Percentiles rank a stretch among this genome's conserved stretches.
These are phyloP conservation scores for Corymbia maculata DNA, from an alignment of 345 rosid species.

Conservation along the genomic window DNA sequence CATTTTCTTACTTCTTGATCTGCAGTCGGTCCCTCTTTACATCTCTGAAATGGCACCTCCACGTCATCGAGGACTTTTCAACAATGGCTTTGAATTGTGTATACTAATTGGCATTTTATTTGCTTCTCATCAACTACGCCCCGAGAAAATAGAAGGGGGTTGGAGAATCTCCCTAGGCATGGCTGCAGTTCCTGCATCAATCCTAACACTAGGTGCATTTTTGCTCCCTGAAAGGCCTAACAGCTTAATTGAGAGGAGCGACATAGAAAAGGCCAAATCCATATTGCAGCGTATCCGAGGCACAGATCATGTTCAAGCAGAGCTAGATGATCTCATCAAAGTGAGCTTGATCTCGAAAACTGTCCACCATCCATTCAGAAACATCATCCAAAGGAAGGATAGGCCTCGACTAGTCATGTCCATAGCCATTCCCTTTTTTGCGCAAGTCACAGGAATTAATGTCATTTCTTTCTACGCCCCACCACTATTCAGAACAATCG, in stretches of 20 bases:
- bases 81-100: slow-evolving; percentile 22
- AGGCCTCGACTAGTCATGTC: slow-evolving; percentile 48
- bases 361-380: slow-evolving; percentile 11
- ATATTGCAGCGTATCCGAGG: slow-evolving; percentile 23
- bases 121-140: slow-evolving; percentile 24
- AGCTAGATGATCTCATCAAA: slow-evolving; percentile 25
- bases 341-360: slow-evolving; percentile 20
- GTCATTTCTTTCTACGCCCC: slow-evolving; percentile 70
- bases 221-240: slow-evolving; percentile 43
- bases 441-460: slow-evolving; percentile 64
- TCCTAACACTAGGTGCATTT: slow-evolving; percentile 15
- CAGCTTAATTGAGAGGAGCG: slow-evolving; percentile 24
- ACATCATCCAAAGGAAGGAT: slow-evolving; percentile 13
- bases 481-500: slow-evolving; percentile 49
- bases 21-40: slow-evolving; percentile 35
- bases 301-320: slow-evolving; percentile 13
- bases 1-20: not conserved
- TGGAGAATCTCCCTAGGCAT: slow-evolving; percentile 32
- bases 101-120: slow-evolving; percentile 15
- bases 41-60: slow-evolving; percentile 43
- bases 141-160: slow-evolving; percentile 24
- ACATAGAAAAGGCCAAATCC: slow-evolving; percentile 5
- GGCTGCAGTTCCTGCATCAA: slow-evolving; percentile 26
- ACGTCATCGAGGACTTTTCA: slow-evolving; percentile 25
- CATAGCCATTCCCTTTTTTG: slow-evolving; percentile 54